Evolutionary conservation across 129 eudicot species (phyloP).

Genomic region (Arctium minus): DNA sequence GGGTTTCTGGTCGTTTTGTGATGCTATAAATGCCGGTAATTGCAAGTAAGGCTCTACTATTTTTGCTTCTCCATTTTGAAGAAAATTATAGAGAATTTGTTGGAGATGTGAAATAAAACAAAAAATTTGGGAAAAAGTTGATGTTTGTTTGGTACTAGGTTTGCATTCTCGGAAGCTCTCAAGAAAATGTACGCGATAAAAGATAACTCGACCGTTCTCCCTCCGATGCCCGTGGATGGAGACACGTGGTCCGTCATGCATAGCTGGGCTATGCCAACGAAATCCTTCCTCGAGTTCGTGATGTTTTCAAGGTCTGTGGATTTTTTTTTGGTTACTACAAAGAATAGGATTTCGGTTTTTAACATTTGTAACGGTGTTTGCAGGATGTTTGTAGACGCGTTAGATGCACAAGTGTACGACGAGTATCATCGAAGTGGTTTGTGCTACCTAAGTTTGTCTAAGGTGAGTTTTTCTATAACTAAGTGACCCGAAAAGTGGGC

Average conservation of each 20-base stretch:
- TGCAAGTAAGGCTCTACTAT: constrained; percentile 69
- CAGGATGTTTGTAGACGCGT: constrained; percentile 89
- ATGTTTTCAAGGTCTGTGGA: constrained; percentile 80
- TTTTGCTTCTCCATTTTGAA: background rate
- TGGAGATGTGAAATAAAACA: background rate
- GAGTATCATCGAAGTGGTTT: constrained; percentile 65
- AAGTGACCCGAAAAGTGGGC: too few relatives aligned
- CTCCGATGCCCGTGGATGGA: constrained; percentile 77
- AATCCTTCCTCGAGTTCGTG: constrained; percentile 82
- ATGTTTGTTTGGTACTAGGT: constrained; percentile 38
- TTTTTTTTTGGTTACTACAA: background rate
- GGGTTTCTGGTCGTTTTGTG: constrained; percentile 98
- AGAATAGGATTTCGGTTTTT: background rate
- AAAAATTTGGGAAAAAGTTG: background rate
- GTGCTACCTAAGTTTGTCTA: constrained; percentile 72
- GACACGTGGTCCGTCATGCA: constrained; percentile 96
- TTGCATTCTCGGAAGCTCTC: constrained; percentile 75
- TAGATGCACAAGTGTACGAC: constrained; percentile 69
- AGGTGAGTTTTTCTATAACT: constrained; percentile 39
- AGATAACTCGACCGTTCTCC: constrained; percentile 48
- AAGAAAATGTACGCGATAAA: constrained; percentile 74
- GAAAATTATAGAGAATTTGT: background rate
- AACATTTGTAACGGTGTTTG: constrained; percentile 7
- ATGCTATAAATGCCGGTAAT: constrained; percentile 94
- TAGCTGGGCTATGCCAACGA: constrained; percentile 91